Conservation (phyloP, 179 eudicot species). For the Camellia oleifera region DNA sequence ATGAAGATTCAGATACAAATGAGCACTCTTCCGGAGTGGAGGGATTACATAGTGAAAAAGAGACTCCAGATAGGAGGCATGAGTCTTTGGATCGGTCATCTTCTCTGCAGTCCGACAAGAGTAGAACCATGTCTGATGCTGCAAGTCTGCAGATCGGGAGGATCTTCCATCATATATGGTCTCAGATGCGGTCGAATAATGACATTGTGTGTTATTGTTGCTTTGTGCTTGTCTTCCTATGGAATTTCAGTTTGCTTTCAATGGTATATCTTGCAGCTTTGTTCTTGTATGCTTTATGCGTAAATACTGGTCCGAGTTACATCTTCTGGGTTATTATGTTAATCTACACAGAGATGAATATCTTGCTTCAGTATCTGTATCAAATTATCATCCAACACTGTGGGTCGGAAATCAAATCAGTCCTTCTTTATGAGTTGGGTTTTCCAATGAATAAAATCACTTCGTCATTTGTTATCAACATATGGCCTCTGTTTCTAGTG, state of each 20-base stretch:
- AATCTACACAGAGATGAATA: slow-evolving; percentile 80
- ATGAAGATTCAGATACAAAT: slow-evolving; percentile 58
- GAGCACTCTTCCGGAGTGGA: slow-evolving; percentile 52
- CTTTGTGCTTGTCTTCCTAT: slow-evolving; percentile 81
- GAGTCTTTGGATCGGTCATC: slow-evolving; percentile 47
- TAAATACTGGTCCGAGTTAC: slow-evolving; percentile 78
- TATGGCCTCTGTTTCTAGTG: slow-evolving; percentile 77
- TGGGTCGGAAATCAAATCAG: slow-evolving; percentile 61
- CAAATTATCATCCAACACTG: slow-evolving; percentile 96
- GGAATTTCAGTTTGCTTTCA: slow-evolving; percentile 97
- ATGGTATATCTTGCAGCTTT: slow-evolving; percentile 93
- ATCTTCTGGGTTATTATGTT: slow-evolving; percentile 92
- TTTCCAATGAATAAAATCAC: slow-evolving; percentile 69
- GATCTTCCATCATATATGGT: slow-evolving; percentile 79
- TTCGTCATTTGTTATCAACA: slow-evolving; percentile 86
- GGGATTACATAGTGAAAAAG: slow-evolving; percentile 38
- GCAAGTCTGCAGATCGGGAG: slow-evolving; percentile 70
- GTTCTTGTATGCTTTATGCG: slow-evolving; percentile 95
- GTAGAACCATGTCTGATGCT: slow-evolving; percentile 64
- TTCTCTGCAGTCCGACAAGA: slow-evolving; percentile 81
- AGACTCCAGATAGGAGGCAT: slow-evolving; percentile 36
- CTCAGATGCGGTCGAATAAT: slow-evolving; percentile 92
- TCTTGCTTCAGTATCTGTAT: slow-evolving; percentile 82
- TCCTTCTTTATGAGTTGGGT: slow-evolving; percentile 69
- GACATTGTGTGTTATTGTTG: slow-evolving; percentile 95